A percentile compares a stretch with the other conserved stretches of the same genome.
These are phyloP conservation scores for Sequoiadendron giganteum DNA, from an alignment of 75 land plant genomes.

Conservation along the genomic window DNA sequence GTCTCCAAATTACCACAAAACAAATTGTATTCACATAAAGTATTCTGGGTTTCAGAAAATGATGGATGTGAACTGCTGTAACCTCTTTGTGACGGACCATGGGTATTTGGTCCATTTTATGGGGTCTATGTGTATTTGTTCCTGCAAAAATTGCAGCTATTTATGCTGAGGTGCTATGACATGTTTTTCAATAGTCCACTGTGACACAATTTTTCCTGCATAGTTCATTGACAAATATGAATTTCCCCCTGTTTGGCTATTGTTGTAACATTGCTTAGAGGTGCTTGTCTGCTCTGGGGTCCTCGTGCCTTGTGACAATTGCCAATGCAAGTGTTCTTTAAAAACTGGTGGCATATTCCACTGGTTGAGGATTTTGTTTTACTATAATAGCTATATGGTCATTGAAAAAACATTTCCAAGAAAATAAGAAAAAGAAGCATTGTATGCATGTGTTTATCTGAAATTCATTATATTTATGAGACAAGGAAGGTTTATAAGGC, in stretches of 20 bases:
- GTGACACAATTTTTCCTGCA: neutral
- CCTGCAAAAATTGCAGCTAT: neutral
- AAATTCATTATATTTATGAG: too few relatives aligned
- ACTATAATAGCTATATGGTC: neutral
- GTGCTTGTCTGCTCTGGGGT: neutral
- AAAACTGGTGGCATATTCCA: neutral
- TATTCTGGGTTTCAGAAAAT: neutral
- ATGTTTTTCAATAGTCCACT: neutral
- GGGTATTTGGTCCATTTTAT: neutral
- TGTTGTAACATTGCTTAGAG: neutral
- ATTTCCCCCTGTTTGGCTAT: neutral
- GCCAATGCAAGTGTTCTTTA: neutral
- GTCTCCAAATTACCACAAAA: neutral
- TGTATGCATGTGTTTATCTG: neutral
- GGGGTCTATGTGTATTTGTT: neutral
- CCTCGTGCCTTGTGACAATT: neutral
- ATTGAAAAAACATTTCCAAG: too few relatives aligned
- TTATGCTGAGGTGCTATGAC: neutral
- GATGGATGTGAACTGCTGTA: neutral
- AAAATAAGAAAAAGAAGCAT: too few relatives aligned
- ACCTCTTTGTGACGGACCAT: neutral
- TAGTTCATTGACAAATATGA: neutral
- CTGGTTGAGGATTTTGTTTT: neutral
- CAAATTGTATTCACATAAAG: neutral
- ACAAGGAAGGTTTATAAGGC: too few relatives aligned